phyloP scores from a whole-genome alignment of 768 basidiomycete genomes.

The Ramaria rubella region DNA sequence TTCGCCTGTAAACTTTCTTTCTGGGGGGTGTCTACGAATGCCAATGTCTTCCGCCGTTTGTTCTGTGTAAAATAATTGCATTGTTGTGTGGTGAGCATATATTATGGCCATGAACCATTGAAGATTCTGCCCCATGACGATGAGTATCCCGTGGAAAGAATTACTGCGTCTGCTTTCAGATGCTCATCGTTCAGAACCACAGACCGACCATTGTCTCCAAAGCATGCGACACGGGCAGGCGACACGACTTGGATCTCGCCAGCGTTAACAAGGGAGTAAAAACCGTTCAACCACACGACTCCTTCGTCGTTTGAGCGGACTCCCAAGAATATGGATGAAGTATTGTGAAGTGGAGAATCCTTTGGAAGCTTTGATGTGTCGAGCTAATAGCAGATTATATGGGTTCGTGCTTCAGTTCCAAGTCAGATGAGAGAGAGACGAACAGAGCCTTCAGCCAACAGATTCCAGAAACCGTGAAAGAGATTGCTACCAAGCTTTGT shows the following conservation, averaged over 20 bases:
- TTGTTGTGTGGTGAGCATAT: neutral
- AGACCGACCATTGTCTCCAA: slow-evolving; percentile 27
- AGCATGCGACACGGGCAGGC: slow-evolving; percentile 33
- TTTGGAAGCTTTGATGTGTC: slow-evolving; percentile 30
- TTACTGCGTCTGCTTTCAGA: slow-evolving; percentile 39
- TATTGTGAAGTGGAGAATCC: too few relatives aligned
- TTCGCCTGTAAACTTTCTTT: neutral
- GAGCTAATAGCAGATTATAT: slow-evolving; percentile 21
- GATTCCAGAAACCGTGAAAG: too few relatives aligned
- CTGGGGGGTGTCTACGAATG: slow-evolving; percentile 25
- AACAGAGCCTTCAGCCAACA: slow-evolving; percentile 37
- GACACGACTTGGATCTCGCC: too few relatives aligned
- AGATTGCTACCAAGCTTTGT: too few relatives aligned
- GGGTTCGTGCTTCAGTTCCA: too few relatives aligned
- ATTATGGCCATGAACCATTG: slow-evolving; percentile 30
- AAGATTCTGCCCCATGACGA: slow-evolving; percentile 49
- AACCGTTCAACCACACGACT: too few relatives aligned
- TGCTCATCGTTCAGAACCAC: slow-evolving; percentile 38
- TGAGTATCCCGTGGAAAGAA: slow-evolving; percentile 53
- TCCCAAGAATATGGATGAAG: too few relatives aligned
- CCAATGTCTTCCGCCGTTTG: slow-evolving; percentile 44
- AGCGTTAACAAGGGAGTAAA: too few relatives aligned
- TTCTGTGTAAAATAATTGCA: too few relatives aligned
- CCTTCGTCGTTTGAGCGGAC: too few relatives aligned
- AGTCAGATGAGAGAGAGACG: slow-evolving; percentile 10